Conservation (phyloP, 192 early-diverging fungal genomes). For the Entomortierella beljakovae region DNA sequence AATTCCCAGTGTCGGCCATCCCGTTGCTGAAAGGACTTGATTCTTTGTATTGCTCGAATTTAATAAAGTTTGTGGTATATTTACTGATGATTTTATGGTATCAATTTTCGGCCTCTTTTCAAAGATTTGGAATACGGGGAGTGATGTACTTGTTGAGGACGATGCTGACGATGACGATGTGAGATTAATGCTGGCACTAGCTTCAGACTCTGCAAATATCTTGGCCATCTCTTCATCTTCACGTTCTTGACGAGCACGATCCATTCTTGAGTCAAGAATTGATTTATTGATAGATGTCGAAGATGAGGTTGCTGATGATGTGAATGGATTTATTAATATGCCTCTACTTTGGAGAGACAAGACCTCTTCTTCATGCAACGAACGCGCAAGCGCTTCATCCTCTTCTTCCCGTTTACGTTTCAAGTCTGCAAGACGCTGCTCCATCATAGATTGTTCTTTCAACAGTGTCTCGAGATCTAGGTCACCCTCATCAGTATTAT, state of each 20-base stretch:
- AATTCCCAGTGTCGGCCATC: too few species aligned
- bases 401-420: slow-evolving; percentile 44
- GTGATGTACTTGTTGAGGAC: background rate
- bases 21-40: too few species aligned
- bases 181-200: slow-evolving; percentile 25
- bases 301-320: background rate
- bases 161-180: slow-evolving; percentile 1
- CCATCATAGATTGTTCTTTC: slow-evolving; percentile 38
- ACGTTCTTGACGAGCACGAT: slow-evolving; percentile 34
- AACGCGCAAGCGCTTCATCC: slow-evolving; percentile 36
- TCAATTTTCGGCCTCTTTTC: slow-evolving; percentile 15
- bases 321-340: background rate
- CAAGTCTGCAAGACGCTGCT: slow-evolving; percentile 26
- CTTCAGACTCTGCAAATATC: slow-evolving; percentile 35
- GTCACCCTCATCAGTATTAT: slow-evolving; percentile 27
- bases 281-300: background rate
- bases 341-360: background rate
- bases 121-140: slow-evolving; percentile 26
- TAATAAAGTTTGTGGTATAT: too few species aligned
- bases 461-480: slow-evolving; percentile 34
- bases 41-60: too few species aligned
- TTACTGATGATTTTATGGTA: too few species aligned
- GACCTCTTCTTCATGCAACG: slow-evolving; percentile 40
- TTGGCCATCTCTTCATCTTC: slow-evolving; percentile 48
- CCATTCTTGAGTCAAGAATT: slow-evolving; percentile 20